Conservation (phyloP, 345 rosid genomes). For the Erodium maritimum region DNA sequence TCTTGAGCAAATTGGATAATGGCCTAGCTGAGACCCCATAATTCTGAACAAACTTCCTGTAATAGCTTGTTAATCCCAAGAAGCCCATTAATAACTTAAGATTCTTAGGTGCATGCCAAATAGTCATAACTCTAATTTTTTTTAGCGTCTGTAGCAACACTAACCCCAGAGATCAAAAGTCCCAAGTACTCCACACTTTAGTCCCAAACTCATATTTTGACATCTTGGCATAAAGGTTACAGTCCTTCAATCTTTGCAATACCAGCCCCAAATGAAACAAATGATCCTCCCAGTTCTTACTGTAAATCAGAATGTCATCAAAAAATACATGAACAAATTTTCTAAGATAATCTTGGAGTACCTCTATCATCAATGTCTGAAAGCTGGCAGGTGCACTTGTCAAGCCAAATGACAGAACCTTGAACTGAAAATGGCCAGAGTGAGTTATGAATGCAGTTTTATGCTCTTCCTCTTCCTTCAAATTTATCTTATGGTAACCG, state of each 20-base stretch:
- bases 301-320: too few species aligned
- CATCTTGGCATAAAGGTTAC: neutral
- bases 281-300: neutral
- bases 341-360: too few species aligned
- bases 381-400: too few species aligned
- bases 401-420: neutral
- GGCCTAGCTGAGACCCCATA: neutral
- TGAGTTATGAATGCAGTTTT: neutral
- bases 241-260: neutral
- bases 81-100: neutral
- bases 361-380: too few species aligned
- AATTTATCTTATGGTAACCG: neutral
- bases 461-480: neutral
- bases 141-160: neutral
- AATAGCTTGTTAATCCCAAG: neutral
- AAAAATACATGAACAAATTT: too few species aligned
- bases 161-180: neutral
- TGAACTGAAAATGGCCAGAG: neutral
- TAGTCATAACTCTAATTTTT: neutral
- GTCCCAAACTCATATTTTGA: neutral
- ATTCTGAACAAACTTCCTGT: neutral
- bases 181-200: neutral
- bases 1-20: neutral
- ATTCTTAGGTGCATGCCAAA: neutral
- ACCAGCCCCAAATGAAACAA: neutral